Conservation (phyloP, 257 asterid species). For the Nicotiana sylvestris region DNA sequence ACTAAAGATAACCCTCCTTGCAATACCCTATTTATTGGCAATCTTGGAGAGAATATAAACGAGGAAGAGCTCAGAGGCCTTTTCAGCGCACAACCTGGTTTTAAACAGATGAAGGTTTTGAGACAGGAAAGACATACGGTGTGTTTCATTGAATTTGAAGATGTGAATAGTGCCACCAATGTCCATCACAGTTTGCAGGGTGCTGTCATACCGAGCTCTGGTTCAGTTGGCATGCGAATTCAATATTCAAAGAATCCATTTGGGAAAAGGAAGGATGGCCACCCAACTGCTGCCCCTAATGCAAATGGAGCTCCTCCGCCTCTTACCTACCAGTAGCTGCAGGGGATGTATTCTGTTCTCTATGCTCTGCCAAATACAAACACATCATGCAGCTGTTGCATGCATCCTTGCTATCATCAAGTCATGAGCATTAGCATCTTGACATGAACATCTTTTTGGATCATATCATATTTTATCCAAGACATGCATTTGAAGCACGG, state of each 20-base stretch:
- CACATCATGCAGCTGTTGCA: constrained; percentile 93
- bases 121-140: constrained; percentile 98
- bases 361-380: constrained; percentile 62
- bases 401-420: constrained; percentile 81
- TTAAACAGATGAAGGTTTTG: constrained; percentile 94
- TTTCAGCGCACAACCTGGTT: constrained; percentile 81
- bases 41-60: constrained; percentile 89
- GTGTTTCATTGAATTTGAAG: constrained; percentile 99
- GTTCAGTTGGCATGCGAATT: constrained; percentile 98
- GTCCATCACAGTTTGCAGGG: constrained; percentile 96
- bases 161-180: constrained; percentile 77
- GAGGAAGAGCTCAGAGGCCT: constrained; percentile 96
- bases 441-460: constrained; percentile 38
- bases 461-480: constrained; percentile 31
- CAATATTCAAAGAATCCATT: constrained; percentile 99
- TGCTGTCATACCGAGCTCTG: constrained; percentile 95
- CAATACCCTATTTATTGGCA: constrained; percentile 97
- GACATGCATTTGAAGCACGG: constrained; percentile 54
- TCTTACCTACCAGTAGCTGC: constrained; percentile 72
- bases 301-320: constrained; percentile 66
- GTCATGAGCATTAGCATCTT: constrained; percentile 68
- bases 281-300: constrained; percentile 38
- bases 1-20: constrained; percentile 97
- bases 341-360: constrained; percentile 79
- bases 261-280: constrained; percentile 77